phyloP scores from a whole-genome alignment of 2,329 filamentous ascomycete species.

The Berkeleyomyces basicola region DNA sequence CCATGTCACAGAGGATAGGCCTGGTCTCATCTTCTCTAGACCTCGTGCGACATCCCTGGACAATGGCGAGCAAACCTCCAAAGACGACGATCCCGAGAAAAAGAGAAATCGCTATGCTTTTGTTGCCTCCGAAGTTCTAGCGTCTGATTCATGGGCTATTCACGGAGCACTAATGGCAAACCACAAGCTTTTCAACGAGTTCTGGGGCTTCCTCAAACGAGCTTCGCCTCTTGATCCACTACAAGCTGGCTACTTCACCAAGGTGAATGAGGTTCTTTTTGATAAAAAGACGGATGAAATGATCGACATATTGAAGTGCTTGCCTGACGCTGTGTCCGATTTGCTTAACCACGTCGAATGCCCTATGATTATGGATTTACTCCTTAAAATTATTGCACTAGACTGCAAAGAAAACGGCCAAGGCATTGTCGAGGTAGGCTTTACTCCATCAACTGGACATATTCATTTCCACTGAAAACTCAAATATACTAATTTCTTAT shows the following conservation, averaged over 20 bases:
- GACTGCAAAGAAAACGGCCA: constrained; percentile 84
- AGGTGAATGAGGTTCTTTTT: constrained; percentile 93
- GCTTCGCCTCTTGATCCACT: constrained; percentile 78
- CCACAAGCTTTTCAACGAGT: constrained; percentile 57
- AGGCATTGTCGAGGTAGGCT: constrained; percentile 76
- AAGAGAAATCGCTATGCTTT: constrained; percentile 87
- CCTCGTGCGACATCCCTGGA: constrained; percentile 36
- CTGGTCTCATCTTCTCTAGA: constrained; percentile 29
- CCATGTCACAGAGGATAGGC: constrained; percentile 15
- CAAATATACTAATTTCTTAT: not conserved
- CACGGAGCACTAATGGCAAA: constrained; percentile 84
- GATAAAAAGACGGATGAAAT: constrained; percentile 98
- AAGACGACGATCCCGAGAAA: constrained; percentile 69
- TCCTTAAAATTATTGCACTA: constrained; percentile 91
- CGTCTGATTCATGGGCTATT: constrained; percentile 94
- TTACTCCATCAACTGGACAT: not conserved
- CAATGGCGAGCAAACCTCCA: constrained; percentile 30
- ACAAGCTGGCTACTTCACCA: constrained; percentile 95
- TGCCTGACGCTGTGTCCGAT: constrained; percentile 66
- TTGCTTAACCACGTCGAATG: constrained; percentile 91
- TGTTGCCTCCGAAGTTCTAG: constrained; percentile 80
- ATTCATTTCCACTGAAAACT: not conserved
- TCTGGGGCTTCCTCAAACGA: constrained; percentile 79
- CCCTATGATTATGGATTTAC: constrained; percentile 93
- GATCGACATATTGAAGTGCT: constrained; percentile 71